Base-by-base conservation (phyloP, 1,139 yeast genomes). In the Entelexis sorbosivorans region DNA sequence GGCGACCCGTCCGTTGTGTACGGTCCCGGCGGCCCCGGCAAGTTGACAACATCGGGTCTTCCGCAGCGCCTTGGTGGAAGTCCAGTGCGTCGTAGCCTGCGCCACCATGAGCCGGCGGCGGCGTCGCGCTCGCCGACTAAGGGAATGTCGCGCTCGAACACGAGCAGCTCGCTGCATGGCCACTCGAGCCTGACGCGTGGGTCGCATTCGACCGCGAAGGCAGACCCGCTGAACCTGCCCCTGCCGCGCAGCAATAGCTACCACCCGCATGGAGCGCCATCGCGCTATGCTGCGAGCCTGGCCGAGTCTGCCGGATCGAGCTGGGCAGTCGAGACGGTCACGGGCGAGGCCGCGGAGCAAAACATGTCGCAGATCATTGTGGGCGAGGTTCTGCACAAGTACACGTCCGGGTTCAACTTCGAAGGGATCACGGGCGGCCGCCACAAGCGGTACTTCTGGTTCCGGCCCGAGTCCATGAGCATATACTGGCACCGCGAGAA, bases 391-490 rank as follows among this genome's bases (percentile, higher is more conserved):
- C 71, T 88, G 56, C 82, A 76, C 76, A 91, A 91, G 66, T 89
- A 91, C 65, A 79, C 95, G 50, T 77, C 80, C 56, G 70, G 84
- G 53, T 86, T 93, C 13, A 83, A 87, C 16, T 73, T 86, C 51
- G 77, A 83, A 49, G 78, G 87, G 0, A 76, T 87, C 43, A 77
- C 93, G 0, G 91, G 84, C 52, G 77, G 77, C 48, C 77, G 97
- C 55, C 98, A 91, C 63, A 93, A 84, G 64, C 75, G 97, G 58
- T 91, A 80, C 67, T 91, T 91, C 75, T 91, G 97, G 97, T 80
- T 91, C 40, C 95, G 91, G 68, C 98, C 98, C 9, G 89, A 88
- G 66, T 82, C 94, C 4, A 70, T 87, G 69, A 86, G 96, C 0
- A 73, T 91, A 52, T 88, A 87, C 66, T 91, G 98, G 98, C 82